Conservation (phyloP, 2,329 filamentous ascomycete genomes). For the Arthrobotrys entomopaga region DNA sequence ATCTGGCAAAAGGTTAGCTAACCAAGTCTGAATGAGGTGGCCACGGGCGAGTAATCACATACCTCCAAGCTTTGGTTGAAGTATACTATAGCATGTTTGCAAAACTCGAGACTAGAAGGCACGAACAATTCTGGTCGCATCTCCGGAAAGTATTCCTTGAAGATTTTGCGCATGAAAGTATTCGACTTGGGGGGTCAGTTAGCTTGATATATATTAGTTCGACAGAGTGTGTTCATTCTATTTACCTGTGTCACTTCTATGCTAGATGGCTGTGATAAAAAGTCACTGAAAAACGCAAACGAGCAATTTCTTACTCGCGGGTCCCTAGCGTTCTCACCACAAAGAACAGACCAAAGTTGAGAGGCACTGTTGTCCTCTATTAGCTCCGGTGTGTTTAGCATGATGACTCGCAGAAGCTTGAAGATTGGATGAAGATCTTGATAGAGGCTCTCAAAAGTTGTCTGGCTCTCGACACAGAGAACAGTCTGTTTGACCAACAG, state of each 20-base stretch:
- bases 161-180: slow-evolving; percentile 52
- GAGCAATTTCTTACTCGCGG: slow-evolving; percentile 47
- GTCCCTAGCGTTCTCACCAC: slow-evolving; percentile 38
- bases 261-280: slow-evolving; percentile 43
- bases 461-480: slow-evolving; percentile 43
- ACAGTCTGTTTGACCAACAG: slow-evolving; percentile 45
- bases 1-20: slow-evolving; percentile 17
- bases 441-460: slow-evolving; percentile 48
- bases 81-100: slow-evolving; percentile 58
- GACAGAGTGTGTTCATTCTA: no score
- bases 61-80: slow-evolving; percentile 56
- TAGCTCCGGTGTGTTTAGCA: slow-evolving; percentile 50
- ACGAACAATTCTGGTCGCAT: slow-evolving; percentile 57
- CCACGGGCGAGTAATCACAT: neutral
- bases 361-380: slow-evolving; percentile 37
- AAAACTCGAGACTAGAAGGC: slow-evolving; percentile 56
- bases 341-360: slow-evolving; percentile 47
- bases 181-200: slow-evolving; percentile 17
- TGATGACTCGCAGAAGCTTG: slow-evolving; percentile 43
- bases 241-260: slow-evolving; percentile 53
- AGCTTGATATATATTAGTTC: no score
- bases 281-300: slow-evolving; percentile 51
- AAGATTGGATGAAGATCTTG: slow-evolving; percentile 52
- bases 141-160: slow-evolving; percentile 57
- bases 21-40: no score